A percentile compares a stretch with the other conserved stretches of the same genome.
Conservation (phyloP, 768 basidiomycete species). For the Termitomyces sp. region DNA sequence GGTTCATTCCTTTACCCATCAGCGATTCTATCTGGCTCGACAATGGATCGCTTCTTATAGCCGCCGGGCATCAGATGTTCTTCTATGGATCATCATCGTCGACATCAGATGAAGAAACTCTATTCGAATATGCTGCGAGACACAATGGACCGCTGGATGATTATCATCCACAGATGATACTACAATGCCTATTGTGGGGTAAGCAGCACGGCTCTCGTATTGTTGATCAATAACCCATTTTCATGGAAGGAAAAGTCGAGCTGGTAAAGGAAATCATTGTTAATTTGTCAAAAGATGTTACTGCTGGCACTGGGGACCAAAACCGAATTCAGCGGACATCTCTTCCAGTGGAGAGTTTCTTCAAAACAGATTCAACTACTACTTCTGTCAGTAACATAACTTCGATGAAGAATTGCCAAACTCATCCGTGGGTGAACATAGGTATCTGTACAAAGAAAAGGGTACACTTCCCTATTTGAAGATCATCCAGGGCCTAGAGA, state of each 20-base stretch:
- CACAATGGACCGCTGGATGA: conserved; percentile 85
- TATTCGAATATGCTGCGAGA: conserved; percentile 80
- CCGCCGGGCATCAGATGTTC: conserved; percentile 78
- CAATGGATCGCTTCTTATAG: conserved; percentile 76
- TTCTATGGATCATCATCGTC: conserved; percentile 55
- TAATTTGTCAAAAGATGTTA: conserved; percentile 47
- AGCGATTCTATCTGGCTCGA: conserved; percentile 90
- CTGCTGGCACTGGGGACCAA: conserved; percentile 19
- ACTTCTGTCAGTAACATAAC: conserved; percentile 14
- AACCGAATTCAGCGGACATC: conserved; percentile 34
- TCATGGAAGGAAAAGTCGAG: conserved; percentile 66
- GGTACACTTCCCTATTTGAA: conserved; percentile 52
- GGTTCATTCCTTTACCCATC: conserved; percentile 74
- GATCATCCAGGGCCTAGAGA: conserved; percentile 29
- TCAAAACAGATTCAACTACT: conserved; percentile 28
- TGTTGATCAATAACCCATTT: not conserved
- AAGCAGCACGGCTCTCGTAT: not conserved
- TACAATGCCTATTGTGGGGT: conserved; percentile 95
- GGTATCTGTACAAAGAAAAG: conserved; percentile 25
- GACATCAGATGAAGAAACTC: conserved; percentile 32
- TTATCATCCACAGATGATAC: conserved; percentile 89
- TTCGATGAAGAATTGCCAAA: not conserved
- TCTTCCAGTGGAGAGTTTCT: conserved; percentile 54
- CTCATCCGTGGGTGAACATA: not conserved
- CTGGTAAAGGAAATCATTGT: conserved; percentile 79